Percentiles rank a stretch among this genome's conserved stretches.
phyloP scores from a whole-genome alignment of 306 rosid species.

The Vigna hirtella region DNA sequence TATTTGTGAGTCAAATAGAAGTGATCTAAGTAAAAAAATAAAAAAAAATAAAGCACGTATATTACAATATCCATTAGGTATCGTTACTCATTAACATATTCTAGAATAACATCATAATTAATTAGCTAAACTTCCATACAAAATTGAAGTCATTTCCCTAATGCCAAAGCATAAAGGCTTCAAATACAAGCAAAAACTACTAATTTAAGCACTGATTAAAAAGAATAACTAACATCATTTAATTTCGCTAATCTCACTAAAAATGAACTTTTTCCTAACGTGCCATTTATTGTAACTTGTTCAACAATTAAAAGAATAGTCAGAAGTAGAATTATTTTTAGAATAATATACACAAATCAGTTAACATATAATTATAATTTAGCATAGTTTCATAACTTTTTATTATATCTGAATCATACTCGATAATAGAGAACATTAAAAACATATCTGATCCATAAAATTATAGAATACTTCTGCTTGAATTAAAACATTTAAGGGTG shows the following conservation, averaged over 20 bases:
- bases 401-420: too few relatives aligned
- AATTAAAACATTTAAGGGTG: not conserved
- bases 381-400: too few relatives aligned
- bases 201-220: too few relatives aligned
- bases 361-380: too few relatives aligned
- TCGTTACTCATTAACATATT: not conserved
- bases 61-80: not conserved
- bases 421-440: not conserved
- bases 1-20: conserved; percentile 17
- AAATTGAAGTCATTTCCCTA: not conserved
- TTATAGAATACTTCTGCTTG: not conserved
- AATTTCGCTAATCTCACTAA: too few relatives aligned
- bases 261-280: too few relatives aligned
- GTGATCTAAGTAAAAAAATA: not conserved
- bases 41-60: not conserved
- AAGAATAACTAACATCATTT: too few relatives aligned
- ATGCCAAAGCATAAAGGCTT: not conserved
- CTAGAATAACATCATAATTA: conserved; percentile 30
- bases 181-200: too few relatives aligned
- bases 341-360: too few relatives aligned
- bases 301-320: too few relatives aligned
- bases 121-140: not conserved
- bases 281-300: too few relatives aligned
- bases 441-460: conserved; percentile 9
- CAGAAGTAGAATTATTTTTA: too few relatives aligned